Evolutionary conservation across 2,329 filamentous ascomycete genomes (phyloP), one percentile per base, ranked within the genome.

Genomic region (Calonectria pauciramosa): DNA sequence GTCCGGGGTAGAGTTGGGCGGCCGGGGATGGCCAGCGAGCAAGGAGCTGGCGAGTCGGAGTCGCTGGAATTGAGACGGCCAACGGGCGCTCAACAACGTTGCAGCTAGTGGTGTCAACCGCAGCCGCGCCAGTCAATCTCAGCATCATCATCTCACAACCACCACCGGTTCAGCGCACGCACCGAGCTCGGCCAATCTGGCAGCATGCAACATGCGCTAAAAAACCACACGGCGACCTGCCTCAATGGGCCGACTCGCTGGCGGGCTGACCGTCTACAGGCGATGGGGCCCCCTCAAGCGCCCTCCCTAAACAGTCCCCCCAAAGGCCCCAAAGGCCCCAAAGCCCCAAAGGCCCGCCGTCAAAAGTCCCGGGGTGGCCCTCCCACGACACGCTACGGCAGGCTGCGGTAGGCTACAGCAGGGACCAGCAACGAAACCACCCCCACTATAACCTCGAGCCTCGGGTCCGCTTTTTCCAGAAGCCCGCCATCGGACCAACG

Each of bases 391-490:
- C 56, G 20, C 60, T 44, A 65, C 60, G 41, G 60, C 60, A 65
- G 60, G 60, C 60, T 41, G 41, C 60, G 41, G 60, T 47, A 47
- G 56, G 56, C 56, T 41, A n/a, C 34, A 44, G 60, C 34, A 71
- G 59, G 68, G 68, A 65, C 56, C 32, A 70, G 34, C 68, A 14
- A 23, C 41, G 26, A 23, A 54, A 70, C 30, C 41, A 49, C 44
- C 68, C 49, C 69, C 69, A 56, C 64, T 68, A 68, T 63, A 64
- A 28, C 59, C 34, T 65, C 47, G 56, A 70, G 47, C 70, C 71
- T 71, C 76, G 72, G 76, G 71, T 77, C 77, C 77, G 76, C 72
- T 79, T 79, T 77, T 80, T 80, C 77, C 70, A 79, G 78, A 80
- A 80, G 79, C 76, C 77, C 76, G 60, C 71, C 76, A 75, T 79